phyloP scores from a whole-genome alignment of 345 rosid species.

The Ceriops zippeliana region DNA sequence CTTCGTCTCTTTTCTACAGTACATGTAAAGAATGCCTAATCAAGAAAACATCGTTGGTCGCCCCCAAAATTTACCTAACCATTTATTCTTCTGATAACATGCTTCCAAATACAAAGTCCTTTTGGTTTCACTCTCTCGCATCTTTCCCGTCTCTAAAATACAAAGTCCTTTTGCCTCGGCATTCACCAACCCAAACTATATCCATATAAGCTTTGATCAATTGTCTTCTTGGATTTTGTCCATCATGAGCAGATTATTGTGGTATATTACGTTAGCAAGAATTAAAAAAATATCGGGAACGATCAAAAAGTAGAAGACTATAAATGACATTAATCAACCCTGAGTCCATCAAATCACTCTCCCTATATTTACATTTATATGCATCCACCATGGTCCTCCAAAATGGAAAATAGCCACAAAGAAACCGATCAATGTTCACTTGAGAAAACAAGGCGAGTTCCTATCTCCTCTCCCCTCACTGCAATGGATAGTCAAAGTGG shows the following conservation, averaged over 20 bases:
- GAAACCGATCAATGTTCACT: neutral
- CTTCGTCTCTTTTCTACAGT: conserved; percentile 2
- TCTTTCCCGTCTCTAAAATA: conserved; percentile 15
- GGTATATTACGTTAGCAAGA: conserved; percentile 25
- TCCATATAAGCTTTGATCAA: conserved; percentile 22
- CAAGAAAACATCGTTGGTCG: conserved; percentile 1
- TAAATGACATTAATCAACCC: neutral
- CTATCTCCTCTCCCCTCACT: neutral
- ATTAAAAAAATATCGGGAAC: neutral
- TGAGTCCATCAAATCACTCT: neutral
- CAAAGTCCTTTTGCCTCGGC: conserved; percentile 39
- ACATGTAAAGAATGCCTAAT: neutral
- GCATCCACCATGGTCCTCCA: conserved; percentile 4
- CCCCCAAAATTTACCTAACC: conserved; percentile 40
- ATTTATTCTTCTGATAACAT: conserved; percentile 33
- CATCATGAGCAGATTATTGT: conserved; percentile 34
- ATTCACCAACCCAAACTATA: conserved; percentile 21
- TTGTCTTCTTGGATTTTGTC: conserved; percentile 42
- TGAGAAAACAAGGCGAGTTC: too few relatives aligned
- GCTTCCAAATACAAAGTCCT: conserved; percentile 47
- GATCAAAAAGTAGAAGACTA: neutral
- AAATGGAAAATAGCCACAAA: neutral
- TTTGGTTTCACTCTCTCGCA: conserved; percentile 29
- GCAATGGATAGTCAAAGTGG: conserved; percentile 49
- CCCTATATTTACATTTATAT: conserved; percentile 20